Percentiles rank a stretch among this genome's conserved stretches.
Evolutionary conservation across 73 alveolate genomes (phyloP).

Genomic region (Symbiodinium pilosum): DNA sequence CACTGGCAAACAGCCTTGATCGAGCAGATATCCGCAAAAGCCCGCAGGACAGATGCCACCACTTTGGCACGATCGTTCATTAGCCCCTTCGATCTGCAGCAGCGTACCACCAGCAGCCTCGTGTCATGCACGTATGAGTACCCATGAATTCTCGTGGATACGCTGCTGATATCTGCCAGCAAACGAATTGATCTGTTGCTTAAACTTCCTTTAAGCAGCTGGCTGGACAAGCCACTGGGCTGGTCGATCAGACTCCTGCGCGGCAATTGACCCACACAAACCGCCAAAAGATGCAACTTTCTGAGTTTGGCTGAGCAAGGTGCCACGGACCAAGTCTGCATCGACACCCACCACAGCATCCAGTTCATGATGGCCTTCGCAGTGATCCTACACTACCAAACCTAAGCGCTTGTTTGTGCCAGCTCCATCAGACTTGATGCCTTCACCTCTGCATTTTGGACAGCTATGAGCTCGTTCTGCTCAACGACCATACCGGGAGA

Average conservation of each 20-base stretch:
- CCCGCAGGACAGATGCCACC: background rate
- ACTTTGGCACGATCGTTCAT: background rate
- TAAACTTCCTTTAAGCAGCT: background rate
- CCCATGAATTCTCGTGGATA: no score
- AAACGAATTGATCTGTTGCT: no score
- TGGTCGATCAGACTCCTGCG: background rate
- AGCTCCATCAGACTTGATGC: background rate
- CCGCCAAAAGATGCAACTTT: no score
- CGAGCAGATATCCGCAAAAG: background rate
- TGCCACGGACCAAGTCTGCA: background rate
- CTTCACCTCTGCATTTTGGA: background rate
- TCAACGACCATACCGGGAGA: slow-evolving; percentile 5
- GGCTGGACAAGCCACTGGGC: background rate
- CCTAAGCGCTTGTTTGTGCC: no score
- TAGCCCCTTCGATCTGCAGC: background rate
- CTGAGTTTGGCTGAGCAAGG: background rate
- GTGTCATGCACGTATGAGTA: no score
- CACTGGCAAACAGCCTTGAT: background rate
- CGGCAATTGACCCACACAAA: no score
- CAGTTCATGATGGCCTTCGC: background rate
- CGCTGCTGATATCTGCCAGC: no score
- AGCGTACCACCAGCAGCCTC: background rate
- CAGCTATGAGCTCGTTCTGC: background rate
- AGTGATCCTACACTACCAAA: no score
- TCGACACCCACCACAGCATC: slow-evolving; percentile 1